Conservation (phyloP, 2,329 filamentous ascomycete species). For the Colletotrichum sidae region DNA sequence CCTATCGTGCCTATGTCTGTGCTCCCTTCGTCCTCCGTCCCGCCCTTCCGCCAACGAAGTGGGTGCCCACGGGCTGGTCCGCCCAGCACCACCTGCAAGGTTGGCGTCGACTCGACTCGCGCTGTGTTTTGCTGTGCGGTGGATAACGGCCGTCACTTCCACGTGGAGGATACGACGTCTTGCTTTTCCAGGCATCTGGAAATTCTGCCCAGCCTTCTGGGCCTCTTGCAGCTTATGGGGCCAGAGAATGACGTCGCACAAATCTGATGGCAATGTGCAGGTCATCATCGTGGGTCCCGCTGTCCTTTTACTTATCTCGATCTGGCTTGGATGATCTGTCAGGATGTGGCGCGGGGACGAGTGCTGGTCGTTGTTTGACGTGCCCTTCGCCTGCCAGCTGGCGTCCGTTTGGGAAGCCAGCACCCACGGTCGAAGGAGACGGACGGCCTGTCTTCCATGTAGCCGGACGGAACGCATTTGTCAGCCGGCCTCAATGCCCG, state of each 20-base stretch:
- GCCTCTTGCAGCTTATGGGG: slow-evolving; percentile 5
- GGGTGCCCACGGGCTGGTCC: slow-evolving; percentile 14
- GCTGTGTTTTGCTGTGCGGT: background rate
- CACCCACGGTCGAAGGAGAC: too few relatives aligned
- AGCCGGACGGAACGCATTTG: too few relatives aligned
- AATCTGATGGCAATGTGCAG: background rate
- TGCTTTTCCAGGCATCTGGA: background rate
- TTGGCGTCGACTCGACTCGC: background rate
- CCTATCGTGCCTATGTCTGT: background rate
- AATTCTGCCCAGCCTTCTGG: slow-evolving; percentile 9
- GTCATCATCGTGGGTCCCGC: background rate
- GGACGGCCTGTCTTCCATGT: too few relatives aligned
- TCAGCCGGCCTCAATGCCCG: too few relatives aligned
- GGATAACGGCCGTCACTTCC: background rate
- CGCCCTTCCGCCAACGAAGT: background rate
- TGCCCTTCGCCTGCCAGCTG: too few relatives aligned
- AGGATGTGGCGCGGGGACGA: too few relatives aligned
- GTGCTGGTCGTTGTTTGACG: too few relatives aligned
- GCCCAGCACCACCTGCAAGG: slow-evolving; percentile 4
- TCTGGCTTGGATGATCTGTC: background rate
- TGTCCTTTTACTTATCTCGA: background rate
- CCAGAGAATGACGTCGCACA: slow-evolving; percentile 1
- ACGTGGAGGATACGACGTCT: background rate
- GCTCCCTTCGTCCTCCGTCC: slow-evolving; percentile 4
- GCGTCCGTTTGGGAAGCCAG: too few relatives aligned